phyloP scores from a whole-genome alignment of 2,329 filamentous ascomycete genomes.

The Pezizomycotina sp. region DNA sequence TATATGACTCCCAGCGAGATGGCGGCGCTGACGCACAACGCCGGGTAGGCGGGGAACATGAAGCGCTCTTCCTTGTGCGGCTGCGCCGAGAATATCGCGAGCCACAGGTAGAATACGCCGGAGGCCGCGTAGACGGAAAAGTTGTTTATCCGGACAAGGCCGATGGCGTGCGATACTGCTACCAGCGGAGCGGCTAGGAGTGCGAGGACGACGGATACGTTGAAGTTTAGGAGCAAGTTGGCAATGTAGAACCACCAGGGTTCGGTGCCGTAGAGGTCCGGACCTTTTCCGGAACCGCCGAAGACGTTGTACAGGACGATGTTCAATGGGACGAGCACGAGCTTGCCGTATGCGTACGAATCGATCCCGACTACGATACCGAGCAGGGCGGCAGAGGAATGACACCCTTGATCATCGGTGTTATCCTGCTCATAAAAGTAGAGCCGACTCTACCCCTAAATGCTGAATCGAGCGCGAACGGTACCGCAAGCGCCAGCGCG shows the following conservation, averaged over 20 bases:
- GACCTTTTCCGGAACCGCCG: constrained; percentile 57
- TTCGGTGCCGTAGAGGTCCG: constrained; percentile 86
- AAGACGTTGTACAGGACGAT: constrained; percentile 95
- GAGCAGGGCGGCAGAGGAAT: no score
- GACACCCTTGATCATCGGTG: constrained; percentile 50
- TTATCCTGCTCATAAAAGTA: constrained; percentile 42
- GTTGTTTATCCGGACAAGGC: background rate
- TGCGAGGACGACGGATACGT: constrained; percentile 77
- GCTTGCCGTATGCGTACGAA: constrained; percentile 45
- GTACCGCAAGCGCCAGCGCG: constrained; percentile 61
- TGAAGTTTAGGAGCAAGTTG: constrained; percentile 86
- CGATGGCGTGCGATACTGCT: constrained; percentile 1
- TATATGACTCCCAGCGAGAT: constrained; percentile 40
- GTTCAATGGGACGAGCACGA: constrained; percentile 68
- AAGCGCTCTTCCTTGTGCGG: constrained; percentile 97
- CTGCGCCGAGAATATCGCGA: constrained; percentile 76
- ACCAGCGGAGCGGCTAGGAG: constrained; percentile 47
- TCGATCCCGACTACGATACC: constrained; percentile 20
- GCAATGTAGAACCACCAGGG: constrained; percentile 94
- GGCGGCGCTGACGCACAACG: constrained; percentile 74
- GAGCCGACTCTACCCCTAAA: constrained; percentile 39
- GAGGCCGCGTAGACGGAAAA: background rate
- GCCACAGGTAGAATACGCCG: constrained; percentile 79
- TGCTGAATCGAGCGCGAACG: constrained; percentile 65
- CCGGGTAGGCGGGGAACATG: constrained; percentile 94